Conservation (phyloP, 1,284 basidiomycete genomes). For the Sporisorium iseilematis-ciliati region DNA sequence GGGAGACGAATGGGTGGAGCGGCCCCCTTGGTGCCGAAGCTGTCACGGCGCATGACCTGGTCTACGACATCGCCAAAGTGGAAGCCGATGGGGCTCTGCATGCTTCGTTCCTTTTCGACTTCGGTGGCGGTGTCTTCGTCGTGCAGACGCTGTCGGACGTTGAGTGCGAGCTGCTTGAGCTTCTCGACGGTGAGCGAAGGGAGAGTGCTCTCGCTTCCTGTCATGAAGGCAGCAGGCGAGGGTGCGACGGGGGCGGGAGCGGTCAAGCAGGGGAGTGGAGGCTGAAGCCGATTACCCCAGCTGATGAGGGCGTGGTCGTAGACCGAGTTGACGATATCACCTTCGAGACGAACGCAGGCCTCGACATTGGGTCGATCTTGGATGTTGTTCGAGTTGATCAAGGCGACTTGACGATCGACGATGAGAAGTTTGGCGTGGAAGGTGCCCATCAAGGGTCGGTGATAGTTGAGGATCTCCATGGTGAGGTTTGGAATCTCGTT, state of each 20-base stretch:
- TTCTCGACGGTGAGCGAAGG: conserved; percentile 51
- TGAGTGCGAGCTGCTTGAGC: conserved; percentile 48
- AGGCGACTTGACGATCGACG: conserved; percentile 79
- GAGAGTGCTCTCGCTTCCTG: conserved; percentile 43
- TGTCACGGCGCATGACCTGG: conserved; percentile 49
- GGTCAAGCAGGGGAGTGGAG: conserved; percentile 75
- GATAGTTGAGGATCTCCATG: conserved; percentile 69
- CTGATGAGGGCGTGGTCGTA: conserved; percentile 81
- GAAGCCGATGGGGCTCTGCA: conserved; percentile 44
- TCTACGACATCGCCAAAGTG: conserved; percentile 64
- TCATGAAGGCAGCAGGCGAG: conserved; percentile 47
- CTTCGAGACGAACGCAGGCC: conserved; percentile 72
- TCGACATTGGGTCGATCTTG: conserved; percentile 73
- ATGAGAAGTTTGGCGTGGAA: conserved; percentile 84
- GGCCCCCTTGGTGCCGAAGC: conserved; percentile 27
- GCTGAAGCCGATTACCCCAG: conserved; percentile 76
- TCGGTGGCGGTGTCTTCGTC: conserved; percentile 63
- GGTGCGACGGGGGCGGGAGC: conserved; percentile 66
- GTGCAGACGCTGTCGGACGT: conserved; percentile 52
- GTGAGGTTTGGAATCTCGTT: conserved; percentile 61
- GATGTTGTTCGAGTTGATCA: conserved; percentile 82
- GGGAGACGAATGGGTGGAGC: conserved; percentile 15
- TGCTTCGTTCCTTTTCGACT: conserved; percentile 47
- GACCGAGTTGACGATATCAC: conserved; percentile 78
- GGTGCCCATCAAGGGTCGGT: conserved; percentile 73